phyloP scores from a whole-genome alignment of 192 early-diverging fungal genomes.

The Linnemannia exigua region DNA sequence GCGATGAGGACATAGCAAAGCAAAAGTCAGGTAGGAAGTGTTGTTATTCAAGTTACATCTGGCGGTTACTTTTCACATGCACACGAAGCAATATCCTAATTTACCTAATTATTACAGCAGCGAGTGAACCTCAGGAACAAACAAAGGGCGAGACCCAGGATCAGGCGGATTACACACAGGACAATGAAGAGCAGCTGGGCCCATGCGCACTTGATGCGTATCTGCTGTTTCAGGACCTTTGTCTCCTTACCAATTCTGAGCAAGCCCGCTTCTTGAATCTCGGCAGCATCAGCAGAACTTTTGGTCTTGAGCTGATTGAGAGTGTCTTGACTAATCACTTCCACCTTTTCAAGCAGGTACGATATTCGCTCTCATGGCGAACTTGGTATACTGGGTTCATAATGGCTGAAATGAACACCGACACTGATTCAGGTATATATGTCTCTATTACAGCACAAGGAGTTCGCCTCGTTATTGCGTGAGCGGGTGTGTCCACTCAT shows the following conservation, averaged over 20 bases:
- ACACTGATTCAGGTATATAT: neutral
- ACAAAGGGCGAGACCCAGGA: conserved; percentile 2
- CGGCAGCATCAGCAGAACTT: conserved; percentile 70
- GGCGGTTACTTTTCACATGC: neutral
- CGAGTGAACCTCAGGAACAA: neutral
- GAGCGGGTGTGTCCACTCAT: conserved; percentile 91
- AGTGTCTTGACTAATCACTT: conserved; percentile 87
- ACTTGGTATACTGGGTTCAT: neutral
- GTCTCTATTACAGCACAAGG: conserved; percentile 68
- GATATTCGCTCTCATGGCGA: neutral
- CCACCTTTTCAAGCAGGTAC: conserved; percentile 79
- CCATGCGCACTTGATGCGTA: conserved; percentile 87
- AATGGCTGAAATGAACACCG: neutral
- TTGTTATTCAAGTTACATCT: neutral
- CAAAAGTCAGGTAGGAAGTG: conserved; percentile 42
- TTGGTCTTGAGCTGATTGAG: conserved; percentile 96
- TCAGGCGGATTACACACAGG: conserved; percentile 9
- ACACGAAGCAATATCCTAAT: neutral
- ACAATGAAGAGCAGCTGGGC: conserved; percentile 56
- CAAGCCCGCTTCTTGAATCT: conserved; percentile 72
- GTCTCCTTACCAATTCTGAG: conserved; percentile 79
- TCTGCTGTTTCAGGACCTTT: conserved; percentile 92
- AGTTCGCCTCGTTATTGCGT: conserved; percentile 78
- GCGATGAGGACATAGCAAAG: conserved; percentile 67
- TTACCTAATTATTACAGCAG: neutral